A percentile compares a stretch with the other conserved stretches of the same genome.
Conservation (phyloP, 768 basidiomycete species). For the Clavulina sp. region DNA sequence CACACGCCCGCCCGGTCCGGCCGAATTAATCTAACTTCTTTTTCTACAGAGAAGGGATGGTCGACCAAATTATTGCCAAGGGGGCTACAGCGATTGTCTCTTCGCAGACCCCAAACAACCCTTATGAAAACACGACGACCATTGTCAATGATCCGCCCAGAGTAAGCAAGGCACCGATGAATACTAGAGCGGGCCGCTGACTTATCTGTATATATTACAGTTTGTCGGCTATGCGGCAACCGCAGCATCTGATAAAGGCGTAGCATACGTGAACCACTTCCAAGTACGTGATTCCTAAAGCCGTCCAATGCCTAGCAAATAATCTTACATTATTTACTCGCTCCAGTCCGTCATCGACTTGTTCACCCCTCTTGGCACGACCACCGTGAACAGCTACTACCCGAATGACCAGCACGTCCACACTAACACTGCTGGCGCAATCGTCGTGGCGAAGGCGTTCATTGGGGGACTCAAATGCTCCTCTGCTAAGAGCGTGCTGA, state of each 20-base stretch:
- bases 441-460: constrained; percentile 31
- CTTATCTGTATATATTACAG: neutral
- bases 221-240: neutral
- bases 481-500: neutral
- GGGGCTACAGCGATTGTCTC: constrained; percentile 32
- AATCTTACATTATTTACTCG: neutral
- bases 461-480: constrained; percentile 27
- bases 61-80: constrained; percentile 26
- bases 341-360: neutral
- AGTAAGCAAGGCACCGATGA: constrained; percentile 11
- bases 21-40: neutral
- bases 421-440: constrained; percentile 28
- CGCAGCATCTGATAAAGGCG: neutral
- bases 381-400: constrained; percentile 18
- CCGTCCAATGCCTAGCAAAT: too few relatives aligned
- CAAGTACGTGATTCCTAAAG: neutral
- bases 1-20: neutral
- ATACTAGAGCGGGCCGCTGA: neutral
- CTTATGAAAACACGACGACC: constrained; percentile 18
- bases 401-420: constrained; percentile 34
- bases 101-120: constrained; percentile 31
- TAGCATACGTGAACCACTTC: neutral
- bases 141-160: constrained; percentile 24
- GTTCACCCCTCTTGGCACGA: neutral
- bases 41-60: constrained; percentile 5